Evolutionary conservation across 192 early-diverging fungal genomes (phyloP), one percentile per base, ranked within the genome.

Genomic region (Rhizophagus prolifer): DNA sequence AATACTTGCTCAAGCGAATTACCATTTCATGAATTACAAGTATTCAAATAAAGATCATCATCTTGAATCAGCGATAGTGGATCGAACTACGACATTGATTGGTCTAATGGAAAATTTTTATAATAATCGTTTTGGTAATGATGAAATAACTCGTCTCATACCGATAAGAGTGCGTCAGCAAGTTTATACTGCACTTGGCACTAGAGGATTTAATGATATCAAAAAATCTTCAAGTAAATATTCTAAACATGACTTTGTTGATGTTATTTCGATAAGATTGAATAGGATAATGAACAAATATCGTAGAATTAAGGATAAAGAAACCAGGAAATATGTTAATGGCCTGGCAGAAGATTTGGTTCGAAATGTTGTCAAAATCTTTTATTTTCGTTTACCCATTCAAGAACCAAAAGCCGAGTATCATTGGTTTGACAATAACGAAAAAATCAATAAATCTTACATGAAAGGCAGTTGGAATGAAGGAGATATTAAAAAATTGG

Each of bases 391-490:
- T 34, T 36, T 28, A 16, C 9, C 0, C 3, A 66, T 36, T 66
- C 64, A 66, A 66, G 64, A 66, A 66, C 64, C 64, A 30, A 30
- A 1, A 8, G 28, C 64, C 16, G 25, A 30, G 10, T 66, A n/a
- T 12, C 13, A 4, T 10, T 66, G 26, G 14, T 66, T 66, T 66
- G 12, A 66, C 0, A 21, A 28, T 34, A 9, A 36, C 16, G 26
- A 30, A 19, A 66, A 66, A 26, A 31, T 66, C 21, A n/a, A 19
- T 19, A 36, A 34, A 2, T 19, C 14, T n/a, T 19, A 14, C 13
- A 66, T 66, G 64, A 34, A 28, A 66, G 64, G 64, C 64, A 16
- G 28, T 16, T 66, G 64, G 64, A 10, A 28, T 13, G 12, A 66
- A 13, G 64, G 14, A 21, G 16, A 66, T 9, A 63, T 63, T 26